Base-by-base conservation (phyloP, 1,284 basidiomycete species). In the Cutaneotrichosporon sp. region DNA sequence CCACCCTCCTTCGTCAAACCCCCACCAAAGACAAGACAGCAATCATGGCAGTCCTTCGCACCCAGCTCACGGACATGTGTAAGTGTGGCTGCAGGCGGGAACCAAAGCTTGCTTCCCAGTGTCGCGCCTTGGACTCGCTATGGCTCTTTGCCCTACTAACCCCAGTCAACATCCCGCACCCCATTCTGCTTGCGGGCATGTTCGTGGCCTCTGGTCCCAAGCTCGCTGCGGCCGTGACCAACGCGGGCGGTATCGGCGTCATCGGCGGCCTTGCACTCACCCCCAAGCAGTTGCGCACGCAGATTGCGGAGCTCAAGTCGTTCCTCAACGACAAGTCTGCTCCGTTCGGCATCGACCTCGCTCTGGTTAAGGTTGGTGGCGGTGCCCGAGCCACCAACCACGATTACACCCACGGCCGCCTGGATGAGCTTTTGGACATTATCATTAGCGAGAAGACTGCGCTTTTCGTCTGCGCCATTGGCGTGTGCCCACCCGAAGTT, bases 151-250 rank as follows among this genome's bases (percentile, higher is more conserved):
- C 10, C 11, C 49, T 7, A 30, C 51, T 47, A 21, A 61, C 60
- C 21, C 10, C 63, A 79, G 76, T 96, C 80, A 86, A 86, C 63
- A 88, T 95, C 79, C 86, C 89, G 78, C 92, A 96, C 77, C 92
- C 92, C 52, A 85, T 96, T 70, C 80, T 95, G 66, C 87, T 96
- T 30, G 92, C 93, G 69, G 66, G 66, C 56, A 92, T 92, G 91
- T 92, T 92, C 74, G 89, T 91, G 22, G 90, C 90, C 42, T 89
- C 91, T 47, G 91, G 91, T 14, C 90, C 91, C 14, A 89, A 90
- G 75, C 85, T 93, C 22, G 82, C 90, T 13, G 92, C 92, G 51
- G 92, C 90, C 34, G 77, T 79, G 3, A 78, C 80, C 6, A 94
- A 93, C 72, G 91, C 90, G 49, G 90, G 90, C 52, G 92, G 92